These are phyloP conservation scores for Candida mesenterica DNA, from an alignment of 1,139 yeast genomes.

Conservation along the genomic window DNA sequence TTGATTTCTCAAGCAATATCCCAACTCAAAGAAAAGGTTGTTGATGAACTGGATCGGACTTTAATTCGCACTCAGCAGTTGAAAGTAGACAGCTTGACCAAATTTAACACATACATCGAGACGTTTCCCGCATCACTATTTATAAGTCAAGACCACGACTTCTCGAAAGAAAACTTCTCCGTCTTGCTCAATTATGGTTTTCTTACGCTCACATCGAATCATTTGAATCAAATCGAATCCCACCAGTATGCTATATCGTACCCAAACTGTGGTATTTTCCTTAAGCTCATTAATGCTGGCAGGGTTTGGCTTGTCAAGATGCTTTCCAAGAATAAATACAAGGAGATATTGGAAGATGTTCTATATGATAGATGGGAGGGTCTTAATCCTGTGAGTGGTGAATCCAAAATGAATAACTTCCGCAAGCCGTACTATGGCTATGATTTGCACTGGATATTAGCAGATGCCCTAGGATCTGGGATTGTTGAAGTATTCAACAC, in stretches of 20 bases:
- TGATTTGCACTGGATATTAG: conserved; percentile 60
- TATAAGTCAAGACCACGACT: conserved; percentile 21
- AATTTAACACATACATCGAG: conserved; percentile 24
- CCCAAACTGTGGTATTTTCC: conserved; percentile 61
- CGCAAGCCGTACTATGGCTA: conserved; percentile 61
- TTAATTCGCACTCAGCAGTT: conserved; percentile 3
- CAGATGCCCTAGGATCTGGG: conserved; percentile 70
- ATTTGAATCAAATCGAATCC: conserved; percentile 45
- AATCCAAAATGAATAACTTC: conserved; percentile 40
- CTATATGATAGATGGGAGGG: conserved; percentile 54
- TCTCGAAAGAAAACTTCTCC: conserved; percentile 29
- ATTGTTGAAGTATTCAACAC: conserved; percentile 63
- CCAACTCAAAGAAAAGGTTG: conserved; percentile 5
- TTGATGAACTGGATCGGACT: neutral
- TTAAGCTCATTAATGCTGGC: conserved; percentile 46
- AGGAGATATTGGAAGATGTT: conserved; percentile 53
- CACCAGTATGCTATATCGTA: conserved; percentile 52
- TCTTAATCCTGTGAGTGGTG: conserved; percentile 20
- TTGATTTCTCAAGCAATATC: conserved; percentile 16
- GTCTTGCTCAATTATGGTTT: conserved; percentile 50
- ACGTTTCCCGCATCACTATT: conserved; percentile 34
- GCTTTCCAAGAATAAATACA: conserved; percentile 43
- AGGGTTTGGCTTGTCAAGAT: conserved; percentile 51
- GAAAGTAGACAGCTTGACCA: conserved; percentile 16
- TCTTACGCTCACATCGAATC: conserved; percentile 51